These are phyloP conservation scores for Pseudophaeomoniella oleicola DNA, from an alignment of 2,329 filamentous ascomycete genomes.

Conservation along the genomic window DNA sequence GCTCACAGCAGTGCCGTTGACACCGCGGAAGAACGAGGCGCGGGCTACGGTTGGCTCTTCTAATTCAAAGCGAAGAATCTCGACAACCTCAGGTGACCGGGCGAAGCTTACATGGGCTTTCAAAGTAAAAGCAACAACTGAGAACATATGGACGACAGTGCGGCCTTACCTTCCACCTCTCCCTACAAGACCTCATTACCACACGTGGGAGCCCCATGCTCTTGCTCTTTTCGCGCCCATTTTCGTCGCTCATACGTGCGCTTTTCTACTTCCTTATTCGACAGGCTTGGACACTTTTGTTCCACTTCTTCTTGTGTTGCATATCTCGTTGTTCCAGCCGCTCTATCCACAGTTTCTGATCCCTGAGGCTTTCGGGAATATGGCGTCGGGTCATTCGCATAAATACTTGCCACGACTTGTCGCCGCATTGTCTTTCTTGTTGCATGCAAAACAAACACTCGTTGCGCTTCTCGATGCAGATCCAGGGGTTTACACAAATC, in stretches of 20 bases:
- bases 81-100: background rate
- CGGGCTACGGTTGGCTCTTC: background rate
- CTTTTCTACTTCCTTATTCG: background rate
- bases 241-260: background rate
- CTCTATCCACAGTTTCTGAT: background rate
- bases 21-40: background rate
- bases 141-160: background rate
- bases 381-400: background rate
- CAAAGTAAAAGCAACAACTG: background rate
- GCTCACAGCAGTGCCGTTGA: conserved; percentile 14
- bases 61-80: background rate
- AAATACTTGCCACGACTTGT: background rate
- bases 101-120: background rate
- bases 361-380: background rate
- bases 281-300: background rate
- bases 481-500: background rate
- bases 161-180: background rate
- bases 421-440: background rate
- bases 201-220: background rate
- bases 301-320: background rate
- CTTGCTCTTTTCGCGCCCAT: background rate
- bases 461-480: background rate
- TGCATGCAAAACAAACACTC: background rate
- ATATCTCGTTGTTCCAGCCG: background rate
- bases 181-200: background rate